phyloP scores from a whole-genome alignment of 768 basidiomycete species.

The Pulveroboletus sp. region DNA sequence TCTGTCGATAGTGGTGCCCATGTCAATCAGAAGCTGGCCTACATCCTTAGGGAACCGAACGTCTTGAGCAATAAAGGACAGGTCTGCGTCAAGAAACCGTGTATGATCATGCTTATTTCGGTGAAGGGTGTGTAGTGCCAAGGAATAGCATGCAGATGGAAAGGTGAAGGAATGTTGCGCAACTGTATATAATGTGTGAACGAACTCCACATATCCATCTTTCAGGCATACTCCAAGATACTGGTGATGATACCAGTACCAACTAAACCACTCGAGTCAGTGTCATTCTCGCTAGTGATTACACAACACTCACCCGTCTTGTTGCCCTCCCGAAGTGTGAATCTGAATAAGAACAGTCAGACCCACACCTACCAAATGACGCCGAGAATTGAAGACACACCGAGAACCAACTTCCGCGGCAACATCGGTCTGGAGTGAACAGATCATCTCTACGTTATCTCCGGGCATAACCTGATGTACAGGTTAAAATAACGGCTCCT shows the following conservation, averaged over 20 bases:
- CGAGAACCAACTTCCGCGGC: constrained; percentile 86
- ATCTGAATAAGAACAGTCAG: constrained; percentile 33
- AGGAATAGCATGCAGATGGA: constrained; percentile 15
- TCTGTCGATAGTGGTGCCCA: too few relatives aligned
- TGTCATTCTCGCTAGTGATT: neutral
- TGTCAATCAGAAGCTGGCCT: too few relatives aligned
- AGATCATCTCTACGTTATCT: constrained; percentile 93
- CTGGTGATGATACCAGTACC: constrained; percentile 94
- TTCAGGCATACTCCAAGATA: constrained; percentile 48
- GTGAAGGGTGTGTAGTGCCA: neutral
- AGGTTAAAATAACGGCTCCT: neutral
- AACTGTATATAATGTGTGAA: constrained; percentile 19
- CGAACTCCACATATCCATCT: constrained; percentile 3
- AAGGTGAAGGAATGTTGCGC: constrained; percentile 17
- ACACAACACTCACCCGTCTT: constrained; percentile 65
- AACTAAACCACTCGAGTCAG: constrained; percentile 42
- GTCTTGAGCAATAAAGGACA: too few relatives aligned
- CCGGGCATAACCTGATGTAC: constrained; percentile 83
- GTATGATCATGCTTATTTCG: neutral
- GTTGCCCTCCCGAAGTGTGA: constrained; percentile 93
- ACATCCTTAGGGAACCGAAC: too few relatives aligned
- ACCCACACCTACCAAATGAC: neutral
- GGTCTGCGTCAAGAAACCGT: neutral
- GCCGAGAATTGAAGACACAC: constrained; percentile 26
- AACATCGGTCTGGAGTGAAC: constrained; percentile 76